A percentile compares a stretch with the other conserved stretches of the same genome.
Conservation (phyloP, 495 filamentous ascomycete species). For the Halenospora varia region DNA sequence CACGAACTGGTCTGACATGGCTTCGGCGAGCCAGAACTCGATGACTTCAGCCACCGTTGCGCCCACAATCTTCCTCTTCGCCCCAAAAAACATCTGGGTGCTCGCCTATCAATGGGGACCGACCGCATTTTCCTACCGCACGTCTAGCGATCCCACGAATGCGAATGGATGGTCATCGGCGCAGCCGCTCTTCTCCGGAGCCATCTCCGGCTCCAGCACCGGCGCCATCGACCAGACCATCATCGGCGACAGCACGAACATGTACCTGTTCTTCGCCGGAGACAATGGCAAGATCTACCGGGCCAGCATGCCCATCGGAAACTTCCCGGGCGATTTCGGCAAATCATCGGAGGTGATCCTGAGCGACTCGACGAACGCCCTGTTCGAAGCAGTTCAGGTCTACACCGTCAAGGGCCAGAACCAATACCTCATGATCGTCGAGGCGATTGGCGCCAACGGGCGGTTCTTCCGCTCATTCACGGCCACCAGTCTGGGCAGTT, state of each 20-base stretch:
- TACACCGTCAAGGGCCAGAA: constrained; percentile 51
- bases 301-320: constrained; percentile 49
- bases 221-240: constrained; percentile 55
- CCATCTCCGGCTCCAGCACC: constrained; percentile 41
- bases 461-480: constrained; percentile 64
- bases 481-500: constrained; percentile 43
- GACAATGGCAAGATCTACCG: constrained; percentile 64
- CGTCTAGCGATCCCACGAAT: constrained; percentile 51
- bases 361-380: constrained; percentile 45
- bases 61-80: constrained; percentile 57
- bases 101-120: constrained; percentile 58
- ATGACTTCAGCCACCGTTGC: constrained; percentile 50
- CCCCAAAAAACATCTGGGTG: constrained; percentile 54
- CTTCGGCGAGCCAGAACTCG: constrained; percentile 43
- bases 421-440: constrained; percentile 59
- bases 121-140: constrained; percentile 52
- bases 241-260: constrained; percentile 51
- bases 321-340: constrained; percentile 57
- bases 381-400: constrained; percentile 61
- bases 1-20: constrained; percentile 51
- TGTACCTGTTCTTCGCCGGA: constrained; percentile 62
- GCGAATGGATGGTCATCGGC: constrained; percentile 48
- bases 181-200: constrained; percentile 51
- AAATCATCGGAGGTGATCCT: constrained; percentile 39
- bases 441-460: constrained; percentile 50